Base-by-base conservation (phyloP, 2,329 filamentous ascomycete genomes). In the Ophiocordyceps unilateralis region DNA sequence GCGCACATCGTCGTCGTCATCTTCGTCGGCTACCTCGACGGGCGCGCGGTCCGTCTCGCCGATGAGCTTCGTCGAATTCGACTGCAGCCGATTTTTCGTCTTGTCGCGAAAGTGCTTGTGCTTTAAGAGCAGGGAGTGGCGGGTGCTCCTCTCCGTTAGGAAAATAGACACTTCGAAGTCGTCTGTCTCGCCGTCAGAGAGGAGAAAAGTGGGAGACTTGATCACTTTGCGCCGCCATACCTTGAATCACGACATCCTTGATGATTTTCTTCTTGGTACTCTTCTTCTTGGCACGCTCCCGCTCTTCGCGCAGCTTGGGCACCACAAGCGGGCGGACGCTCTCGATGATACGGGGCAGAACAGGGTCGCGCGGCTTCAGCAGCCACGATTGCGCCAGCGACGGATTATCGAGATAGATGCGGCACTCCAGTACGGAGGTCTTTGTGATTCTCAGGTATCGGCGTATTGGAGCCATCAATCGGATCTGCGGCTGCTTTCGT, bases 131-230 rank as follows among this genome's bases (percentile, higher is more conserved):
- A 98, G 67, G 28, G 86, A 83, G 65, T 96, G 91, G 14, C 87
- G 77, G 3, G 82, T 88, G 42, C 76, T 79, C 8, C 82, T 83
- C 59, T 94, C 85, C 39, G 84, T 93, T 50, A 98, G 68, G 63
- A 95, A 96, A 49, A 98, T 83, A 32, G 87, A 84, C 14, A 95
- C 86, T 57, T 96, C 87, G 56, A 95, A 98, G 51, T 94, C 89
- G 60, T 95, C 89, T 91, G 15, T 15, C 9, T 15, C 52, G 43
- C 47, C 23, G 10, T 28, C 22, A 26, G 23, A 15, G n/a, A 23
- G 15, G 12, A 12, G 1, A 20, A 39, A 10, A 60, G 12, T 20
- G n/a, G 14, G 11, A 14, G 23, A n/a, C 7, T 15, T n/a, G 7
- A n/a, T n/a, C n/a, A n/a, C n/a, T n/a, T n/a, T n/a, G n/a, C n/a